Conservation (phyloP, 129 eudicot species). For the Mikania micrantha region DNA sequence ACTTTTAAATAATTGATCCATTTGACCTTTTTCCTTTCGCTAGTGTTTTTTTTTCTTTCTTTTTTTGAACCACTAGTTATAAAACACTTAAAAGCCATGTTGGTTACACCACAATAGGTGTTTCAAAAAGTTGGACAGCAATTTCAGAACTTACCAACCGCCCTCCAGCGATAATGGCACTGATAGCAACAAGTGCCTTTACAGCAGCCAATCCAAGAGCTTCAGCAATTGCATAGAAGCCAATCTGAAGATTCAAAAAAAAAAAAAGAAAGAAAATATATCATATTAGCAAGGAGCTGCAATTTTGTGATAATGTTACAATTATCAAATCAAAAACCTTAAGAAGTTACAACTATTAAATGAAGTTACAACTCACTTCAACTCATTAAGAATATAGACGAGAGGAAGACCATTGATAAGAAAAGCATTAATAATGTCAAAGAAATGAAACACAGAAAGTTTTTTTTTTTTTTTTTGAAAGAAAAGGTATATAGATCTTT, state of each 20-base stretch:
- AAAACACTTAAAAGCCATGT: neutral
- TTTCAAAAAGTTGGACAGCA: neutral
- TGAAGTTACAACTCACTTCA: constrained; percentile 7
- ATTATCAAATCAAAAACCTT: neutral
- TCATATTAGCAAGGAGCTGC: constrained; percentile 10
- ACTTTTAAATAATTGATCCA: neutral
- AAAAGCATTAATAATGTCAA: constrained; percentile 4
- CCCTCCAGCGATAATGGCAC: constrained; percentile 98
- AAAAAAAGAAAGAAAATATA: too few relatives aligned
- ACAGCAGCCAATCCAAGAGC: constrained; percentile 97
- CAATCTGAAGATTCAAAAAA: constrained; percentile 46
- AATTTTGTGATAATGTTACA: constrained; percentile 14
- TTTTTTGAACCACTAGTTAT: neutral
- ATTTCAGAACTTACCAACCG: constrained; percentile 65
- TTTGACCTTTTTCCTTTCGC: neutral
- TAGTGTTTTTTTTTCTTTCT: neutral
- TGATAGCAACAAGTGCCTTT: constrained; percentile 95
- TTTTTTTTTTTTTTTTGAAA: too few relatives aligned
- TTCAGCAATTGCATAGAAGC: constrained; percentile 96
- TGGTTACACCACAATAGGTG: neutral
- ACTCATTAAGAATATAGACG: neutral
- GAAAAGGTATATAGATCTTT: too few relatives aligned
- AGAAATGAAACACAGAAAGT: too few relatives aligned
- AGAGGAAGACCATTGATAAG: neutral
- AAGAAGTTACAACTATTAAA: constrained; percentile 1